Conservation (phyloP, 495 filamentous ascomycete genomes). For the Extremus antarcticus region DNA sequence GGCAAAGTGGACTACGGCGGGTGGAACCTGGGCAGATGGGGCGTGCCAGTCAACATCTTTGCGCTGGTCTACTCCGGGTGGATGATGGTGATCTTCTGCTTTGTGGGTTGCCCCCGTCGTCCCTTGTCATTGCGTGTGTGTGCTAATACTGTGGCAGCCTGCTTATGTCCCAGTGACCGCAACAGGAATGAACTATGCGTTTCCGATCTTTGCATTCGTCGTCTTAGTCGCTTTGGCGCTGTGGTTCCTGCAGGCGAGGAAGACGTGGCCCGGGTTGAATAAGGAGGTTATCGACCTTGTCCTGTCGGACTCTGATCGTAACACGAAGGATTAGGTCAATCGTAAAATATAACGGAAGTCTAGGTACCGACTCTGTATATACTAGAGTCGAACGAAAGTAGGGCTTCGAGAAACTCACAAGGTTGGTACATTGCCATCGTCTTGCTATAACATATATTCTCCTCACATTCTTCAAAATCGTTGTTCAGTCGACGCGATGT, state of each 20-base stretch:
- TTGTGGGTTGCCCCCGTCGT: no score
- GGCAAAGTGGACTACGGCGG: not conserved
- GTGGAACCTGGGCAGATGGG: conserved; percentile 18
- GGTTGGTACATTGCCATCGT: no score
- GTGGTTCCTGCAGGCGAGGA: conserved; percentile 22
- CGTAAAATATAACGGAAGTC: no score
- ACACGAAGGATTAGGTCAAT: conserved; percentile 8
- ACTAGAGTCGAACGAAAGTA: no score
- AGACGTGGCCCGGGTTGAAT: conserved; percentile 19
- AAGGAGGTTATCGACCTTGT: conserved; percentile 4
- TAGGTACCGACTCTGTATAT: no score
- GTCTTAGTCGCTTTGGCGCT: conserved; percentile 20
- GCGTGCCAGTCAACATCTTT: conserved; percentile 23
- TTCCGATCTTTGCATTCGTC: conserved; percentile 21
- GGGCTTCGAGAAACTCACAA: no score
- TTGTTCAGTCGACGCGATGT: no score
- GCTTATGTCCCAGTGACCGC: conserved; percentile 21
- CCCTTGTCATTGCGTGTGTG: conserved; percentile 21
- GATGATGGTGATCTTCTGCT: conserved; percentile 19
- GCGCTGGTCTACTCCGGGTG: conserved; percentile 21
- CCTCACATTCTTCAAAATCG: no score
- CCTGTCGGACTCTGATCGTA: conserved; percentile 2
- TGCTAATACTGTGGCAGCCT: no score
- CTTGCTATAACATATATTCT: no score
- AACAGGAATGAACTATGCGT: conserved; percentile 24